A percentile compares a stretch with the other conserved stretches of the same genome.
phyloP scores from a whole-genome alignment of 2,329 filamentous ascomycete genomes.

The Sarocladium strictum region DNA sequence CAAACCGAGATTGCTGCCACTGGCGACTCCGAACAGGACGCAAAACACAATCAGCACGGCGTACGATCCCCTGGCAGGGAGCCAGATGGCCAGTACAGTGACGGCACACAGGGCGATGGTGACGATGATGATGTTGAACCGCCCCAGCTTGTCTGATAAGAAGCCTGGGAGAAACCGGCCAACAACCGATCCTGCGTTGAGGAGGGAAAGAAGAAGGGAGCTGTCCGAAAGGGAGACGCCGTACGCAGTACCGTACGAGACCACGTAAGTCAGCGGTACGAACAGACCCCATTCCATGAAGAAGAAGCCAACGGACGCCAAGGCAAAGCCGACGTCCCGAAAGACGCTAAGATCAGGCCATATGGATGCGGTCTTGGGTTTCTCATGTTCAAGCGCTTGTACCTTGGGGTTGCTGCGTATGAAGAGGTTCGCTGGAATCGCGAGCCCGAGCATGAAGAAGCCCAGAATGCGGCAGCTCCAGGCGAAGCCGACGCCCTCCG shows the following conservation, averaged over 20 bases:
- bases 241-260: constrained; percentile 53
- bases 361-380: constrained; percentile 35
- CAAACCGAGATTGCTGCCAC: constrained; percentile 62
- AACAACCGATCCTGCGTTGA: constrained; percentile 63
- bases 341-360: constrained; percentile 50
- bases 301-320: constrained; percentile 50
- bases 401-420: no score
- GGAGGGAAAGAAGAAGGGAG: constrained; percentile 61
- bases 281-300: constrained; percentile 56
- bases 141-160: constrained; percentile 60
- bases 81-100: constrained; percentile 54
- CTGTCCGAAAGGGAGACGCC: constrained; percentile 50
- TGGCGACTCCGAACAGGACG: constrained; percentile 63
- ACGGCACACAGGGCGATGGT: constrained; percentile 25
- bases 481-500: constrained; percentile 22
- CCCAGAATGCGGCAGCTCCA: constrained; percentile 26
- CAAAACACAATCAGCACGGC: constrained; percentile 54
- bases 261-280: constrained; percentile 64
- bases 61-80: constrained; percentile 40
- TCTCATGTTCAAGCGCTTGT: no score
- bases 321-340: constrained; percentile 39
- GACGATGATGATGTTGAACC: constrained; percentile 63
- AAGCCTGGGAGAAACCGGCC: constrained; percentile 59
- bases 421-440: constrained; percentile 43
- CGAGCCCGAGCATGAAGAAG: constrained; percentile 29